phyloP scores from a whole-genome alignment of 2,329 filamentous ascomycete genomes.

The Elsinoe ampelina region DNA sequence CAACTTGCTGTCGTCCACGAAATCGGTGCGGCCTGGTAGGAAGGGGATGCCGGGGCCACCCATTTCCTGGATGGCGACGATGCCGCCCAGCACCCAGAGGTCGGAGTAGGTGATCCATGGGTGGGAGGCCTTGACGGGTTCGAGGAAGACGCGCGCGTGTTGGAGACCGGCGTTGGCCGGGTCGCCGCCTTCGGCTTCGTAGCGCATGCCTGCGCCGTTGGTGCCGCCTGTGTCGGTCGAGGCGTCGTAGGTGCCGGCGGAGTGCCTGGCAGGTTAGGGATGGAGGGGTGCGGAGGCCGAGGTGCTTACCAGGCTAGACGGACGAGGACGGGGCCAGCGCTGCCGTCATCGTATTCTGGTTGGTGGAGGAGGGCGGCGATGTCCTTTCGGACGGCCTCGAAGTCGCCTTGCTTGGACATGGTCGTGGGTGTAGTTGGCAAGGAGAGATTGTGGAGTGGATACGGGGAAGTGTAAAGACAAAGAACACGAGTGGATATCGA shows the following conservation, averaged over 20 bases:
- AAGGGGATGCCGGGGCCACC: slow-evolving; percentile 50
- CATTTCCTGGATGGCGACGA: slow-evolving; percentile 51
- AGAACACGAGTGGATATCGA: slow-evolving; percentile 4
- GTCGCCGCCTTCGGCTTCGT: slow-evolving; percentile 55
- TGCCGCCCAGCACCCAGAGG: slow-evolving; percentile 54
- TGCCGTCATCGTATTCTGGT: slow-evolving; percentile 57
- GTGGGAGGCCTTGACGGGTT: slow-evolving; percentile 50
- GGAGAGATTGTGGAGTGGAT: not conserved
- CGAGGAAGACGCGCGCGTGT: slow-evolving; percentile 54
- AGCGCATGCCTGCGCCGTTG: slow-evolving; percentile 58
- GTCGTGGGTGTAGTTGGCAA: not conserved
- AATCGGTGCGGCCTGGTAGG: slow-evolving; percentile 52
- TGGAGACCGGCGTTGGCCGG: slow-evolving; percentile 57
- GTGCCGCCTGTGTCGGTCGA: slow-evolving; percentile 53
- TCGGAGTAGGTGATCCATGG: slow-evolving; percentile 58
- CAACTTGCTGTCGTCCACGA: slow-evolving; percentile 50
- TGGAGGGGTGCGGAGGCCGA: not conserved
- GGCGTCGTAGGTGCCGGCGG: slow-evolving; percentile 53
- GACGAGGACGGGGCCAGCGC: slow-evolving; percentile 54
- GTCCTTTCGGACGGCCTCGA: slow-evolving; percentile 19
- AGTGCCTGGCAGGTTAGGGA: slow-evolving; percentile 40
- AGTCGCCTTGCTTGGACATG: slow-evolving; percentile 19
- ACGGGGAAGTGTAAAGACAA: not conserved
- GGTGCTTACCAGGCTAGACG: slow-evolving; percentile 53
- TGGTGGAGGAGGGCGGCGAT: slow-evolving; percentile 29